Conservation (phyloP, 805 yeast species). For the Ogataea wickerhamii region DNA sequence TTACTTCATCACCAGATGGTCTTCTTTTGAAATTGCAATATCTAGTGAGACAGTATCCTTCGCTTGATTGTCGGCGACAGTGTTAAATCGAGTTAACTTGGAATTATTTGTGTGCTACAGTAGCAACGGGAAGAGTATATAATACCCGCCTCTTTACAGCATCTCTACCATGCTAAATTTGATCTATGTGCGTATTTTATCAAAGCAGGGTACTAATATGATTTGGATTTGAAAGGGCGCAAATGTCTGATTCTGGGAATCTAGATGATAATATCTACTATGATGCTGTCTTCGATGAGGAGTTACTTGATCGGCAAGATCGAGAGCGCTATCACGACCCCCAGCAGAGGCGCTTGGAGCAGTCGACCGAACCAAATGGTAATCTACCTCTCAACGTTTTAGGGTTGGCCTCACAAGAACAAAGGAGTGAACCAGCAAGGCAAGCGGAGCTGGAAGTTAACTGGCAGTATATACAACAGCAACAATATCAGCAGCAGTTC, state of each 20-base stretch:
- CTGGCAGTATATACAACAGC: slow-evolving; percentile 18
- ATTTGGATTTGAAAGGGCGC: neutral
- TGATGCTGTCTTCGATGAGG: slow-evolving; percentile 13
- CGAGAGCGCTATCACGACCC: slow-evolving; percentile 8
- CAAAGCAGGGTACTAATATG: slow-evolving; percentile 8
- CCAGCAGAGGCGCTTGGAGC: slow-evolving; percentile 1
- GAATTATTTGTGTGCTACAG: neutral
- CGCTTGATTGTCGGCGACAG: too few relatives aligned
- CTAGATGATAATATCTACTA: slow-evolving; percentile 12
- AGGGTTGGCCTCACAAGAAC: slow-evolving; percentile 8
- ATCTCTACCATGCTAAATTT: neutral
- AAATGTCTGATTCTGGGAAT: slow-evolving; percentile 11
- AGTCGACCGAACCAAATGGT: neutral
- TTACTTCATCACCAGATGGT: too few relatives aligned
- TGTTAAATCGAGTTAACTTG: too few relatives aligned
- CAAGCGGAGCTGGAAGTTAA: slow-evolving; percentile 11
- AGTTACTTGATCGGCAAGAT: slow-evolving; percentile 7
- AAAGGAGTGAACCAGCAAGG: slow-evolving; percentile 5
- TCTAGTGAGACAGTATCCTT: too few relatives aligned
- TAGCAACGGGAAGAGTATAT: slow-evolving; percentile 6
- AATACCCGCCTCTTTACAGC: slow-evolving; percentile 3
- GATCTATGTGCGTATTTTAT: neutral
- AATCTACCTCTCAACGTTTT: slow-evolving; percentile 16
- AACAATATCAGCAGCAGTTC: slow-evolving; percentile 11
- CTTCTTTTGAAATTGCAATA: too few relatives aligned